These are phyloP conservation scores for Tylopilus vinaceipallidus DNA, from an alignment of 768 basidiomycete genomes.

Conservation along the genomic window DNA sequence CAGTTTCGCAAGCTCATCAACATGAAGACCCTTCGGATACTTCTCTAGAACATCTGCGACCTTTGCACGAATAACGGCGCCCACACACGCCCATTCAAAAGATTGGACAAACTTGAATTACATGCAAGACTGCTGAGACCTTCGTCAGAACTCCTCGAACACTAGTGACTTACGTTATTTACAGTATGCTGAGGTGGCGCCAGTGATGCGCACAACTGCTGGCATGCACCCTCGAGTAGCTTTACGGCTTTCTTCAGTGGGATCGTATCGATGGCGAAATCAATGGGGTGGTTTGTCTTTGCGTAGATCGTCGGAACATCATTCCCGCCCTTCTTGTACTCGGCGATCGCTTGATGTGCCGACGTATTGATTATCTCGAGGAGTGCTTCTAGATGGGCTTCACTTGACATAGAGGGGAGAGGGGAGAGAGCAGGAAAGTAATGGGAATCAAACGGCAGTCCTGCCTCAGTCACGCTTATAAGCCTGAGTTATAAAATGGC, in stretches of 20 bases:
- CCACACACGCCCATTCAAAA: constrained; percentile 28
- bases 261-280: constrained; percentile 19
- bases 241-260: constrained; percentile 26
- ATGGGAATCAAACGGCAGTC: no score
- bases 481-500: no score
- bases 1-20: constrained; percentile 23
- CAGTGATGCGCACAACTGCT: constrained; percentile 28
- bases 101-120: constrained; percentile 14
- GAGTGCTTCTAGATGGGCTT: no score
- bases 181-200: constrained; percentile 28
- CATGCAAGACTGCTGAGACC: background rate
- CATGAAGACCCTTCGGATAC: constrained; percentile 28
- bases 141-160: no score
- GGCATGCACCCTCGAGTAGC: constrained; percentile 25
- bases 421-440: no score
- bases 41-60: no score
- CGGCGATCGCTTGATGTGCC: constrained; percentile 22
- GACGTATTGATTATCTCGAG: constrained; percentile 33
- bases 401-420: constrained; percentile 16
- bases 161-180: constrained; percentile 21
- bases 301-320: constrained; percentile 26
- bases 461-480: no score
- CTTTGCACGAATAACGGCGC: no score
- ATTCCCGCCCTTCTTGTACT: constrained; percentile 24
- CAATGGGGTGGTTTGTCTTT: constrained; percentile 21